Conservation (phyloP, 1,284 basidiomycete species). For the Ustilago nuda region DNA sequence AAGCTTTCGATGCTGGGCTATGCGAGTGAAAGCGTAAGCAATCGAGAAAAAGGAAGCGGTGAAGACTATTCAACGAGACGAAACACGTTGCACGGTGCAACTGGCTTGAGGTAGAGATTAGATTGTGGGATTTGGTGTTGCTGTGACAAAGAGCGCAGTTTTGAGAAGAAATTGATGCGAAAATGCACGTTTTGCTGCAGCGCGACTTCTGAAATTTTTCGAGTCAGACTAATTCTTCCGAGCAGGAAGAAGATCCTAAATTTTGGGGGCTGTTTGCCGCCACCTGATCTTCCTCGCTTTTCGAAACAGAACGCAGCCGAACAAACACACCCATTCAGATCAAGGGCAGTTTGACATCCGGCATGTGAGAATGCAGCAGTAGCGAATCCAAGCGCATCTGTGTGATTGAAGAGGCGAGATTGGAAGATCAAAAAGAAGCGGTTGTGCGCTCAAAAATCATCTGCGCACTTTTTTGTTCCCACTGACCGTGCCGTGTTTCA, state of each 20-base stretch:
- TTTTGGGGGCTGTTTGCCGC: not conserved
- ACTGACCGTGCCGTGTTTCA: not conserved
- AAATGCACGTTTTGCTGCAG: not conserved
- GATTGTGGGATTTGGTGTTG: not conserved
- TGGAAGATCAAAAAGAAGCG: not conserved
- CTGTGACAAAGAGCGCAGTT: not conserved
- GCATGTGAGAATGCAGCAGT: not conserved
- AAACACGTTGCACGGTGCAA: not conserved
- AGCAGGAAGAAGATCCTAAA: not conserved
- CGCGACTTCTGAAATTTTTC: not conserved
- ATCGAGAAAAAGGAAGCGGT: too few species aligned
- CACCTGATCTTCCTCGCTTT: not conserved
- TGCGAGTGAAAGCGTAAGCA: too few species aligned
- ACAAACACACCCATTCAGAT: not conserved
- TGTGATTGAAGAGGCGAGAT: not conserved
- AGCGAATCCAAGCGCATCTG: not conserved
- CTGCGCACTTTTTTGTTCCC: not conserved
- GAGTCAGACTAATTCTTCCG: conserved; percentile 8
- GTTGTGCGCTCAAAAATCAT: not conserved
- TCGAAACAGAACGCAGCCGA: not conserved
- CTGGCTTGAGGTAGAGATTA: not conserved
- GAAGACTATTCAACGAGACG: not conserved
- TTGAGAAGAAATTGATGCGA: not conserved
- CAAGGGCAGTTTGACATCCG: not conserved
- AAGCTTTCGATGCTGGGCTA: not conserved